Conservation (phyloP, 768 basidiomycete genomes). For the Macrolepiota albuminosa region DNA sequence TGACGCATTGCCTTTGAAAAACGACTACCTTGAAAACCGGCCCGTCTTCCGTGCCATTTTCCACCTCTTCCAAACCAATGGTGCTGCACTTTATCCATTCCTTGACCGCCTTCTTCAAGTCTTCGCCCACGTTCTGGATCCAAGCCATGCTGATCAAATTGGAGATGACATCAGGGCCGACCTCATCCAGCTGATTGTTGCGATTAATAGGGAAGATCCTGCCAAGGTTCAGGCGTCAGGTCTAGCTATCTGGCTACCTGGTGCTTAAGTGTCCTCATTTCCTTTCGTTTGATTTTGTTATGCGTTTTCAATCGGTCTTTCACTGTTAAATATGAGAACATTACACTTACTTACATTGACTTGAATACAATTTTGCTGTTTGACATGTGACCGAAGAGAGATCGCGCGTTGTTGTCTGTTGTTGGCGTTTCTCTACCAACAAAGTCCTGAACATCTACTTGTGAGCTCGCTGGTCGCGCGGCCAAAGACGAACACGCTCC, state of each 20-base stretch:
- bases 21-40: slow-evolving; percentile 87
- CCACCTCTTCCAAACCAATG: slow-evolving; percentile 77
- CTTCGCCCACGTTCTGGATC: slow-evolving; percentile 81
- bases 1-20: slow-evolving; percentile 75
- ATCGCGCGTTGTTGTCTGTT: slow-evolving; percentile 23
- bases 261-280: slow-evolving; percentile 27
- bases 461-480: slow-evolving; percentile 53
- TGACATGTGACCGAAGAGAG: neutral
- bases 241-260: slow-evolving; percentile 48
- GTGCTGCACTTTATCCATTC: slow-evolving; percentile 63
- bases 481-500: slow-evolving; percentile 31
- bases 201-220: slow-evolving; percentile 71
- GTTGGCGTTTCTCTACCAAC: slow-evolving; percentile 15
- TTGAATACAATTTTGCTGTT: neutral
- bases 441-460: slow-evolving; percentile 7
- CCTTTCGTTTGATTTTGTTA: slow-evolving; percentile 12
- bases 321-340: slow-evolving; percentile 16
- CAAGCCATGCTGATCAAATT: slow-evolving; percentile 67
- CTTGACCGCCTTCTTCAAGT: slow-evolving; percentile 76
- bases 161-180: slow-evolving; percentile 74
- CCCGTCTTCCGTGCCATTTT: slow-evolving; percentile 88
- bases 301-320: slow-evolving; percentile 5
- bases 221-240: slow-evolving; percentile 80
- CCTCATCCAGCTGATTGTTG: slow-evolving; percentile 67
- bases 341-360: slow-evolving; percentile 7